A percentile compares a stretch with the other conserved stretches of the same genome.
phyloP scores from a whole-genome alignment of 208 protist genomes.

The Endotrypanum monterogeii region DNA sequence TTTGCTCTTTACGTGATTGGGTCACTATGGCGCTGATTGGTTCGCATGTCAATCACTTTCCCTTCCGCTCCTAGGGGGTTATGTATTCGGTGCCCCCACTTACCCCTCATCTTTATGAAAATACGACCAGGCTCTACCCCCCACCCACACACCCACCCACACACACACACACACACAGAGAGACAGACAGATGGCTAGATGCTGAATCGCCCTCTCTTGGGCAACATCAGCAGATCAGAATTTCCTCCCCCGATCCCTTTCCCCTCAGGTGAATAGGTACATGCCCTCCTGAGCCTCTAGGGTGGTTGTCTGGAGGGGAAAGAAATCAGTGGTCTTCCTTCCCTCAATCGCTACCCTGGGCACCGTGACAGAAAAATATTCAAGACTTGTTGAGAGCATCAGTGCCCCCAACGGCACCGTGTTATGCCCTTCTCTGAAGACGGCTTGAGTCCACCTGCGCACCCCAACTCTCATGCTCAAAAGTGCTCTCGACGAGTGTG shows the following conservation, averaged over 20 bases:
- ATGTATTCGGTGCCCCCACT: no score
- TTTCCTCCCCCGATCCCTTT: neutral
- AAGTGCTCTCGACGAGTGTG: slow-evolving; percentile 22
- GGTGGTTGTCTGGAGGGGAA: no score
- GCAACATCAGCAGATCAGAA: neutral
- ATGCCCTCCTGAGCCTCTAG: neutral
- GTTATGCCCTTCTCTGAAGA: slow-evolving; percentile 1
- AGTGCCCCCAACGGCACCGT: slow-evolving; percentile 1
- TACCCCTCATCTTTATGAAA: no score
- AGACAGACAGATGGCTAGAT: no score
- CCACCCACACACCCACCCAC: no score
- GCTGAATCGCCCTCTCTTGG: no score
- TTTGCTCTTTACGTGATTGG: no score
- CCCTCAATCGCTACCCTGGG: neutral
- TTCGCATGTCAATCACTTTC: no score
- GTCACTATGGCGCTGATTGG: no score
- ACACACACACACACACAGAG: no score
- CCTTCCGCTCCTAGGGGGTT: no score
- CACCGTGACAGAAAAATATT: neutral
- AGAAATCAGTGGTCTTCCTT: neutral
- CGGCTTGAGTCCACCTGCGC: slow-evolving; percentile 7
- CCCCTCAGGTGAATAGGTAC: neutral
- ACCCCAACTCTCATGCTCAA: slow-evolving; percentile 16
- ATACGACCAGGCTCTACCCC: no score
- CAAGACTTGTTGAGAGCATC: neutral